A percentile compares a stretch with the other conserved stretches of the same genome.
Conservation (phyloP, 805 yeast species). For the Teunomyces gatunensis region DNA sequence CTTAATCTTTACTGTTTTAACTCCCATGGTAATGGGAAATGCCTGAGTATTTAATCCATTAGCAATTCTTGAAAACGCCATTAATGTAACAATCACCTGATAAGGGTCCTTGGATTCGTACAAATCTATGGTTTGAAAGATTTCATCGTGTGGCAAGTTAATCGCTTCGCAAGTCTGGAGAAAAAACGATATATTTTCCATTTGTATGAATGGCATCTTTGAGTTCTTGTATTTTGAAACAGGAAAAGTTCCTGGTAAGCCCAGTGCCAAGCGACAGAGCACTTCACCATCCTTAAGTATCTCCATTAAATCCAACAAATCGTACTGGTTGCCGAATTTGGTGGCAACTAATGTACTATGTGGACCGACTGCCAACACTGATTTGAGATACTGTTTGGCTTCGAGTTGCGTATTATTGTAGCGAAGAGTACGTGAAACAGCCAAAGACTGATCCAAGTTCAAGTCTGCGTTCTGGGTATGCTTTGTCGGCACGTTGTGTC, state of each 20-base stretch:
- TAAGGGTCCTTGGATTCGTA: slow-evolving; percentile 75
- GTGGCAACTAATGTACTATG: slow-evolving; percentile 9
- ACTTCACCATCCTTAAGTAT: slow-evolving; percentile 58
- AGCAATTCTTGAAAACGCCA: slow-evolving; percentile 70
- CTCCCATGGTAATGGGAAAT: slow-evolving; percentile 37
- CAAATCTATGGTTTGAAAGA: slow-evolving; percentile 75
- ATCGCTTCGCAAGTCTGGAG: slow-evolving; percentile 56
- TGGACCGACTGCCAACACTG: slow-evolving; percentile 19
- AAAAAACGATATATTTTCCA: slow-evolving; percentile 83
- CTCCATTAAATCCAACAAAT: slow-evolving; percentile 45
- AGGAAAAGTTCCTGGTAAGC: slow-evolving; percentile 16
- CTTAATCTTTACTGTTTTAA: slow-evolving; percentile 43
- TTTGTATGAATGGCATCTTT: slow-evolving; percentile 69
- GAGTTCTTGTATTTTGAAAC: slow-evolving; percentile 54
- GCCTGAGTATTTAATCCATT: slow-evolving; percentile 35
- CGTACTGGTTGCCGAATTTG: slow-evolving; percentile 8
- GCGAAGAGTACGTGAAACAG: slow-evolving; percentile 48
- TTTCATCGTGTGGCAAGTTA: slow-evolving; percentile 78
- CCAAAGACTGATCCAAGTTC: slow-evolving; percentile 63
- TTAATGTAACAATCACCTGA: slow-evolving; percentile 70
- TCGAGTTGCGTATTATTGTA: slow-evolving; percentile 42
- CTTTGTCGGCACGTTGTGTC: slow-evolving; percentile 9
- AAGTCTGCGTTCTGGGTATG: slow-evolving; percentile 25
- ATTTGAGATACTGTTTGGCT: slow-evolving; percentile 55
- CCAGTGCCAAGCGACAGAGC: slow-evolving; percentile 34